phyloP scores from a whole-genome alignment of 306 rosid species.

The Cucurbita ficifolia region DNA sequence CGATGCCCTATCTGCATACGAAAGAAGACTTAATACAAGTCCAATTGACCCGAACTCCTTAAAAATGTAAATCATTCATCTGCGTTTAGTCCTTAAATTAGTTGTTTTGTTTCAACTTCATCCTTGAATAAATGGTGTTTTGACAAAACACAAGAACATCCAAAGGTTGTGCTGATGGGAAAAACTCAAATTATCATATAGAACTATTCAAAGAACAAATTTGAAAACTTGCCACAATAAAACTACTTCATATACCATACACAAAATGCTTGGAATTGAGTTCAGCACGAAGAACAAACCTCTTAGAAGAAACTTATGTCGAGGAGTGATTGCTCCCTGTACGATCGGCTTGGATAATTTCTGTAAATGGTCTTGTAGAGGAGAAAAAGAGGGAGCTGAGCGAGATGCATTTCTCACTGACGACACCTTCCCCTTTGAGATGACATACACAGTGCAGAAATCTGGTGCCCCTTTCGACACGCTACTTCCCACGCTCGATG shows the following conservation, averaged over 20 bases:
- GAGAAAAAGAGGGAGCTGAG: slow-evolving; percentile 49
- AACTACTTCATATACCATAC: neutral
- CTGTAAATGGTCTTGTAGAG: slow-evolving; percentile 32
- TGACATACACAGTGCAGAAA: slow-evolving; percentile 63
- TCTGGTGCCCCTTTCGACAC: slow-evolving; percentile 67
- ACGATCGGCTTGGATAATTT: slow-evolving; percentile 8
- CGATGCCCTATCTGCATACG: slow-evolving; percentile 28
- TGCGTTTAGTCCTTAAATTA: neutral
- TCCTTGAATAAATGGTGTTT: neutral
- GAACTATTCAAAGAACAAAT: neutral
- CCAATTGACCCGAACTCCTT: neutral
- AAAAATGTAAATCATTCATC: neutral
- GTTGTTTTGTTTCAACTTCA: neutral
- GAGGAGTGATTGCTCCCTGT: slow-evolving; percentile 18
- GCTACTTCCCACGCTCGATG: slow-evolving; percentile 38
- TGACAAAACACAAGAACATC: neutral
- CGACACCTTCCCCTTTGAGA: slow-evolving; percentile 66
- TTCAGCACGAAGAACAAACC: slow-evolving; percentile 26
- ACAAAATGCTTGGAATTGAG: neutral
- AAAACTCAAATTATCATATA: neutral
- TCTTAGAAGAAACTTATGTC: slow-evolving; percentile 19
- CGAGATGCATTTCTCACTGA: slow-evolving; percentile 50
- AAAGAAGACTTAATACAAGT: neutral
- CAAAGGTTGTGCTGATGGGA: neutral
- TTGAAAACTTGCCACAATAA: neutral